phyloP scores from a whole-genome alignment of 2,329 filamentous ascomycete species.

The Diaporthe batatas region DNA sequence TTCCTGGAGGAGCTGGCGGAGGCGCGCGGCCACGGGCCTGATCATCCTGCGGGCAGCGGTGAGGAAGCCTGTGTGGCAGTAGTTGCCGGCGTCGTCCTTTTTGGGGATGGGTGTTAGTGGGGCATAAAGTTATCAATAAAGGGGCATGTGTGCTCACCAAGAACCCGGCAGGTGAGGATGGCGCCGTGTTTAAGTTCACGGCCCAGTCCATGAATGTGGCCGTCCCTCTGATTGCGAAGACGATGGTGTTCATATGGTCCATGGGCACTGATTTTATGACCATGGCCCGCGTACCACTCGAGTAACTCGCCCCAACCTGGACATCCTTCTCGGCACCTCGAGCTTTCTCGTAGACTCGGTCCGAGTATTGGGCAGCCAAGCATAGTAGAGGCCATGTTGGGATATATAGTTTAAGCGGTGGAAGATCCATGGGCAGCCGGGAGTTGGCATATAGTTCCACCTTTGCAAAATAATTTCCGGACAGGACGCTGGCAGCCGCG shows the following conservation, averaged over 20 bases:
- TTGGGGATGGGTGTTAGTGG: slow-evolving; percentile 32
- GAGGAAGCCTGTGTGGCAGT: slow-evolving; percentile 86
- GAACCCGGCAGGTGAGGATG: slow-evolving; percentile 75
- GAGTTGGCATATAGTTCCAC: slow-evolving; percentile 85
- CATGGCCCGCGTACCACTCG: slow-evolving; percentile 85
- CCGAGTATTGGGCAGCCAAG: slow-evolving; percentile 82
- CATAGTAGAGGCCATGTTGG: slow-evolving; percentile 83
- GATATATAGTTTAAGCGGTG: slow-evolving; percentile 78
- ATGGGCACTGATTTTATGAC: slow-evolving; percentile 84
- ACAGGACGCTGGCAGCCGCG: slow-evolving; percentile 53
- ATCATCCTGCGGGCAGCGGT: slow-evolving; percentile 82
- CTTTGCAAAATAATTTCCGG: slow-evolving; percentile 77
- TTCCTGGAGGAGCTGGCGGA: slow-evolving; percentile 78
- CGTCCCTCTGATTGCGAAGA: slow-evolving; percentile 86
- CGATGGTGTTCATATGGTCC: slow-evolving; percentile 82
- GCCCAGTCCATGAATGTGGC: slow-evolving; percentile 88
- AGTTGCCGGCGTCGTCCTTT: slow-evolving; percentile 79
- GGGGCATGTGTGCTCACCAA: slow-evolving; percentile 58
- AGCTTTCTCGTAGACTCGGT: slow-evolving; percentile 78
- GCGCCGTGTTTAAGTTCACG: slow-evolving; percentile 81
- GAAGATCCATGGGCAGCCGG: slow-evolving; percentile 75
- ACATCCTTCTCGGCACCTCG: slow-evolving; percentile 73
- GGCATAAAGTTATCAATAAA: not conserved
- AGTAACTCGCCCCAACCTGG: slow-evolving; percentile 79
- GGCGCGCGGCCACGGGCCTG: slow-evolving; percentile 75